phyloP scores from a whole-genome alignment of 257 asterid species.

The Solanum paucissectum region DNA sequence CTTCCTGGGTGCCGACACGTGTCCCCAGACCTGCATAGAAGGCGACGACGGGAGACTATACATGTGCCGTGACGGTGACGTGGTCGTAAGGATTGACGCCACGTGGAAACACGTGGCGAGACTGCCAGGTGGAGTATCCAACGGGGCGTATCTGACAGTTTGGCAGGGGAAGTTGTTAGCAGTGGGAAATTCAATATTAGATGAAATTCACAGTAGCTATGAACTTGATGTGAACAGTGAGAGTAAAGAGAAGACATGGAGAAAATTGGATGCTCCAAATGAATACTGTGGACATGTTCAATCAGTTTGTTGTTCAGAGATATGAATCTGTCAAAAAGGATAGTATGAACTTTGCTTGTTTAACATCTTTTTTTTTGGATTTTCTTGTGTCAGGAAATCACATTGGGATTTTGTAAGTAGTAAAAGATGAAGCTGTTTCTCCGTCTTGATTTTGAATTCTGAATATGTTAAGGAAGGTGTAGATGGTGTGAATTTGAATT shows the following conservation, averaged over 20 bases:
- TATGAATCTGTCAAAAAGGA: background rate
- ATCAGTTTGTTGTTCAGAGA: conserved; percentile 1
- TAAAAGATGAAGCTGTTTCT: background rate
- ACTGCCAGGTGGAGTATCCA: background rate
- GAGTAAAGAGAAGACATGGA: background rate
- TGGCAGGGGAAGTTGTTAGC: conserved; percentile 1
- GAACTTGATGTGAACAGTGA: background rate
- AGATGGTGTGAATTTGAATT: background rate
- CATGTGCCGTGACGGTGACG: background rate
- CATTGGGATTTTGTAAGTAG: background rate
- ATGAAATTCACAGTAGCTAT: background rate
- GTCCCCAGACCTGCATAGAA: background rate
- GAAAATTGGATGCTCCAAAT: background rate
- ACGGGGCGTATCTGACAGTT: background rate
- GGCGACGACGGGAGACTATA: background rate
- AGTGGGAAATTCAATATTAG: background rate
- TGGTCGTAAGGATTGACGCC: background rate
- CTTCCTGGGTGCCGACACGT: background rate
- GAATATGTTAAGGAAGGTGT: fast-evolving
- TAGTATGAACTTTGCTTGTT: background rate
- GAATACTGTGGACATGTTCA: conserved; percentile 3
- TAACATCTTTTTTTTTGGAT: background rate
- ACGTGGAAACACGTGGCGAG: background rate
- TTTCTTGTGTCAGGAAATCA: background rate
- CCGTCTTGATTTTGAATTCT: background rate